Conservation (phyloP, 176 grass and related monocot genomes). For the Musa acuminata region DNA sequence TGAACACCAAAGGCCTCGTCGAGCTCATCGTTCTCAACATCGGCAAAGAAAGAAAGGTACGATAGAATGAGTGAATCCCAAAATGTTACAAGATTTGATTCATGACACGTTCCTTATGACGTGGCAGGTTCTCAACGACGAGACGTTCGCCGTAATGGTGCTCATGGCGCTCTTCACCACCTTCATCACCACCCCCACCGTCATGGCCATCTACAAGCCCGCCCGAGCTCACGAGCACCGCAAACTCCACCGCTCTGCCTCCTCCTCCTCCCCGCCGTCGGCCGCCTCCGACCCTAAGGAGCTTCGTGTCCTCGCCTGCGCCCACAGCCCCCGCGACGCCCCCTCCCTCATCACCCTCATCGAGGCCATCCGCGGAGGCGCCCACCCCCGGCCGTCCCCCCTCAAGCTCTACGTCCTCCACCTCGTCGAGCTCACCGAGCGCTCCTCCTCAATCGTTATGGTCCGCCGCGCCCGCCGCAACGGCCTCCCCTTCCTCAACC, state of each 20-base stretch:
- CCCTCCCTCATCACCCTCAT: slow-evolving; percentile 66
- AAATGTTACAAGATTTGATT: no score
- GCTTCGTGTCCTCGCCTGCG: slow-evolving; percentile 64
- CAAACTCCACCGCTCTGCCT: slow-evolving; percentile 37
- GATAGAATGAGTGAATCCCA: neutral
- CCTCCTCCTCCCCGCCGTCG: slow-evolving; percentile 38
- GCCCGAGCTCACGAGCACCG: slow-evolving; percentile 49
- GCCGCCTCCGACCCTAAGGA: slow-evolving; percentile 31
- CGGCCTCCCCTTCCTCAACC: slow-evolving; percentile 41
- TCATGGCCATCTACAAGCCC: slow-evolving; percentile 85
- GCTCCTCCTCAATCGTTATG: slow-evolving; percentile 82
- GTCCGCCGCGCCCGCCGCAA: slow-evolving; percentile 46
- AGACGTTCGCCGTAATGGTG: slow-evolving; percentile 76
- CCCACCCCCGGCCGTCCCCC: slow-evolving; percentile 28
- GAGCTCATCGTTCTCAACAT: slow-evolving; percentile 95
- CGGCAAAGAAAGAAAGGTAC: slow-evolving; percentile 66
- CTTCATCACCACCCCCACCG: slow-evolving; percentile 71
- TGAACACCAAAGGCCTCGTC: slow-evolving; percentile 91
- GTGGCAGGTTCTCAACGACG: slow-evolving; percentile 66
- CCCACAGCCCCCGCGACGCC: slow-evolving; percentile 52
- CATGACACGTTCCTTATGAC: no score
- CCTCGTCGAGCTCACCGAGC: slow-evolving; percentile 78
- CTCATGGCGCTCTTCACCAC: slow-evolving; percentile 84
- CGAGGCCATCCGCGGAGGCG: slow-evolving; percentile 58
- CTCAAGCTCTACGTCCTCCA: slow-evolving; percentile 83